Percentiles rank a stretch among this genome's conserved stretches.
Conservation (phyloP, 2,329 filamentous ascomycete species). For the Escovopsis weberi region DNA sequence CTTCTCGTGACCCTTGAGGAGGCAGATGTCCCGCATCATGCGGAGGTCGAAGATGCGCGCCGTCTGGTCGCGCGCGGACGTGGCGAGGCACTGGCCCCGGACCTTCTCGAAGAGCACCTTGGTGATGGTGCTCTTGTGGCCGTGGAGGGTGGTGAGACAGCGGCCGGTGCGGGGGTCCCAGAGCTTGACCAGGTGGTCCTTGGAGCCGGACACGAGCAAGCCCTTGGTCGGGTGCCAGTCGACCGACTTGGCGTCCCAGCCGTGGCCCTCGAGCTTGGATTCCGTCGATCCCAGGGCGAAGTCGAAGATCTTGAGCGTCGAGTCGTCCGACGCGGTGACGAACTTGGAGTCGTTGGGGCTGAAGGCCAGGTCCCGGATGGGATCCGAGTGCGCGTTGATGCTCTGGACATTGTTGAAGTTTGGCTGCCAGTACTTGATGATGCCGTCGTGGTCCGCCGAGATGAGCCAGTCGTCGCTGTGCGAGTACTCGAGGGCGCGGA, state of each 20-base stretch:
- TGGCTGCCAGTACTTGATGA: conserved; percentile 97
- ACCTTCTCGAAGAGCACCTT: conserved; percentile 83
- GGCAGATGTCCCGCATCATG: conserved; percentile 95
- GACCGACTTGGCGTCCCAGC: conserved; percentile 93
- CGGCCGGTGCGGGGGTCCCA: conserved; percentile 92
- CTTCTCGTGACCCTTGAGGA: conserved; percentile 89
- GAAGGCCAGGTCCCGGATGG: conserved; percentile 83
- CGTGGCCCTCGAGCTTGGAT: conserved; percentile 76
- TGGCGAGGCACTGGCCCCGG: conserved; percentile 73
- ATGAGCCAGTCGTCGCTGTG: conserved; percentile 95
- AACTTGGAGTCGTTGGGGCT: conserved; percentile 92
- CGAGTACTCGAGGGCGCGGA: conserved; percentile 73
- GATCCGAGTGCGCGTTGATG: conserved; percentile 78
- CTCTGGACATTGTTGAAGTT: conserved; percentile 99
- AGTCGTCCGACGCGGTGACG: conserved; percentile 89
- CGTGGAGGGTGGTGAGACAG: conserved; percentile 85
- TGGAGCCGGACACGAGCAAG: conserved; percentile 85
- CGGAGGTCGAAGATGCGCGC: conserved; percentile 87
- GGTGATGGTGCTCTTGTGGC: conserved; percentile 94
- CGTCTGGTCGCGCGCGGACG: conserved; percentile 83
- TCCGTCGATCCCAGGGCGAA: conserved; percentile 80
- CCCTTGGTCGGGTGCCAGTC: conserved; percentile 98
- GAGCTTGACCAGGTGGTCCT: conserved; percentile 92
- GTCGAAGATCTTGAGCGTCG: conserved; percentile 87
- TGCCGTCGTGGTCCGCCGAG: conserved; percentile 85